Conservation (phyloP, 2,329 filamentous ascomycete genomes). For the Alternaria brassicae region DNA sequence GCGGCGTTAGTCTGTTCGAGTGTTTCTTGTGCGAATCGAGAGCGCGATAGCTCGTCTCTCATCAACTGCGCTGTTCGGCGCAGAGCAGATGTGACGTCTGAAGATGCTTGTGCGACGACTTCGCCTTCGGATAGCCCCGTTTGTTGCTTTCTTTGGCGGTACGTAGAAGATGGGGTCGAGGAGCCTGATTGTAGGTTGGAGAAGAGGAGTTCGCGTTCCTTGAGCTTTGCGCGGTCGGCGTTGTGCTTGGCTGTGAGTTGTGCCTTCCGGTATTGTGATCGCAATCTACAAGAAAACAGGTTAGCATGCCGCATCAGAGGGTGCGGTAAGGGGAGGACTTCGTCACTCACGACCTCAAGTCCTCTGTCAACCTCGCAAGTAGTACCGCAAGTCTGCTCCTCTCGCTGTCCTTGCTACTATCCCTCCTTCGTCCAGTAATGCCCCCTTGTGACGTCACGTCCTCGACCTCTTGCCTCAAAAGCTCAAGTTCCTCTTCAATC, state of each 20-base stretch:
- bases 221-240: constrained; percentile 74
- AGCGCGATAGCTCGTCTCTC: constrained; percentile 81
- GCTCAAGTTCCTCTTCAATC: constrained; percentile 82
- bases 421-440: constrained; percentile 49
- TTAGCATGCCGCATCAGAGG: constrained; percentile 4
- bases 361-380: constrained; percentile 70
- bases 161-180: constrained; percentile 46
- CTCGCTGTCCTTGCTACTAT: constrained; percentile 66
- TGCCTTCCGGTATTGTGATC: constrained; percentile 78
- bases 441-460: constrained; percentile 63
- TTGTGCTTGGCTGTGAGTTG: constrained; percentile 79
- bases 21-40: constrained; percentile 88
- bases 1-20: constrained; percentile 83
- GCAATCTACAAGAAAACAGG: constrained; percentile 52
- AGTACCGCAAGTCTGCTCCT: constrained; percentile 71
- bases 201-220: constrained; percentile 79
- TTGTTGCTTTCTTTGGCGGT: constrained; percentile 45
- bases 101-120: constrained; percentile 74
- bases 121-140: constrained; percentile 73
- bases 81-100: constrained; percentile 83
- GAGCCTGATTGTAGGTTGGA: constrained; percentile 63
- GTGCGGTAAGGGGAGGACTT: neutral
- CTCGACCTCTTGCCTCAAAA: constrained; percentile 78
- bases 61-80: constrained; percentile 87
- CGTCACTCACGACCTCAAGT: constrained; percentile 71